Evolutionary conservation across 768 basidiomycete genomes (phyloP).

Genomic region (Leccinellum albellum): DNA sequence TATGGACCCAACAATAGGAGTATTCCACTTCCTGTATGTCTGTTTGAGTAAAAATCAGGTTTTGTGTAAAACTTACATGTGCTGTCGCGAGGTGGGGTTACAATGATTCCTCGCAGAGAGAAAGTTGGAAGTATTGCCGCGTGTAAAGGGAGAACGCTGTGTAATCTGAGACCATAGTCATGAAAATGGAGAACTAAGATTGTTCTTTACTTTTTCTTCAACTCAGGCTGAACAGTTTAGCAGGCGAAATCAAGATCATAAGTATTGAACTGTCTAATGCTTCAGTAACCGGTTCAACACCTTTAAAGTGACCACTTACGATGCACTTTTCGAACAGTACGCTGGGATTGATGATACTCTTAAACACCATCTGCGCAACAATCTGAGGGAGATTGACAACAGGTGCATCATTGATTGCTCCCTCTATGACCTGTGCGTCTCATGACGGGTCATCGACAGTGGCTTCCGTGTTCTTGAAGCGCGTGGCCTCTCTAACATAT

Average conservation of each 20-base stretch:
- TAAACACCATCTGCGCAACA: constrained; percentile 18
- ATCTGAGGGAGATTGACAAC: constrained; percentile 20
- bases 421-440: constrained; percentile 19
- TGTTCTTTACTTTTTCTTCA: background rate
- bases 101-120: background rate
- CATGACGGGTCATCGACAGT: constrained; percentile 11
- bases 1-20: no score
- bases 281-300: background rate
- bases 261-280: constrained; percentile 9
- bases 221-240: background rate
- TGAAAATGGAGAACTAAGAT: no score
- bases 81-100: no score
- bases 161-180: background rate
- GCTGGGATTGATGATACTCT: constrained; percentile 20
- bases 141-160: background rate
- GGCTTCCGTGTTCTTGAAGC: constrained; percentile 20
- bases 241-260: background rate
- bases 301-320: constrained; percentile 3
- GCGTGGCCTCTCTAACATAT: constrained; percentile 25
- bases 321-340: constrained; percentile 23
- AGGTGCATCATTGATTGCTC: constrained; percentile 16
- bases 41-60: no score
- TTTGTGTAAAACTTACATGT: no score
- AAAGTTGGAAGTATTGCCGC: background rate
- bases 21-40: background rate